Evolutionary conservation across 371 early-diverging fungal species (phyloP), one percentile per base, ranked within the genome.

Genomic region (Rhizopus delemar): DNA sequence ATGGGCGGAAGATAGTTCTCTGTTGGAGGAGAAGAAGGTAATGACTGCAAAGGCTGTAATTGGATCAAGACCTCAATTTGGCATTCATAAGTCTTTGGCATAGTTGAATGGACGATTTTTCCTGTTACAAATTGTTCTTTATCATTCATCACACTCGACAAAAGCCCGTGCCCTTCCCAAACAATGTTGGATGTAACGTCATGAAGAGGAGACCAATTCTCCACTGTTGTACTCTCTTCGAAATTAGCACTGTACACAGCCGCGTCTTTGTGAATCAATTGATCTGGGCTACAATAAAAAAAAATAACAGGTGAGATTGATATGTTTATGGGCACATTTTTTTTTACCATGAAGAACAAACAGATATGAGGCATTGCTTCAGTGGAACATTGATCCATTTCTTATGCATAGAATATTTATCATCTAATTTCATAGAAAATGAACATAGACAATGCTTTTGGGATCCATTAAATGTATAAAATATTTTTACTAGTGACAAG

Each of bases 221-320:
- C 62, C 0, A 51, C 61, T 8, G 69, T 62, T n/a, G 49, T n/a
- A 41, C 64, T 65, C 35, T 73, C 73, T 60, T 73, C 70, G 34
- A 70, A 73, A 53, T 73, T 73, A 7, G 70, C 73, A 51, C 70
- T 73, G 59, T 73, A 73, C 33, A 73, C 52, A 51, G 73, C 73
- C 8, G 68, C 62, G 45, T 73, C 65, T 29, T 52, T 64, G 46
- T 61, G 60, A 51, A 70, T 62, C 46, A 73, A 65, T 52, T 70
- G 70, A 68, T 73, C 73, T 22, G 73, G 73, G 45, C 73, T 73
- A 64, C 43, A 45, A 41, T 45, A 48, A 29, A 11, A 36, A 36
- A 36, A 51, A 6, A 51, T n/a, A 5, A 31, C 41, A 54, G 32
- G 28, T 39, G 43, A 29, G 0, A 35, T 45, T 55, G n/a, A 33